Evolutionary conservation across 106 monocot species (phyloP).

Genomic region (Dioscorea alata): DNA sequence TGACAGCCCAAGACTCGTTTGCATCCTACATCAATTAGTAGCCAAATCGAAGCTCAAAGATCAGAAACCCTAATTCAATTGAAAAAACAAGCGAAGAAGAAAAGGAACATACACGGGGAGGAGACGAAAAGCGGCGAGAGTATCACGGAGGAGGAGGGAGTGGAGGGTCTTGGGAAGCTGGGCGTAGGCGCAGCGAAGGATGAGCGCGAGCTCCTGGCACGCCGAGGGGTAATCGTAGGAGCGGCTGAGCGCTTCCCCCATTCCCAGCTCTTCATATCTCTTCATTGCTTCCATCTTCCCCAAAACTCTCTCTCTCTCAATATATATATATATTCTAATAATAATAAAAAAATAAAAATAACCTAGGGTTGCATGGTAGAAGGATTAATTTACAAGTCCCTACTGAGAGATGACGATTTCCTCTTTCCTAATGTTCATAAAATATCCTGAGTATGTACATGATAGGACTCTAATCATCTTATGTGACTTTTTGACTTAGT

Average conservation of each 20-base stretch:
- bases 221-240: constrained; percentile 58
- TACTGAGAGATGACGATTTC: too few relatives aligned
- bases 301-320: not conserved
- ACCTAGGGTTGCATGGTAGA: too few relatives aligned
- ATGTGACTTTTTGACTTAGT: too few relatives aligned
- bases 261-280: constrained; percentile 47
- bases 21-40: constrained; percentile 22
- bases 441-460: too few relatives aligned
- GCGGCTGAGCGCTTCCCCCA: constrained; percentile 48
- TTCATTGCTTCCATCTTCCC: constrained; percentile 4
- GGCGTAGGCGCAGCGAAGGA: constrained; percentile 56
- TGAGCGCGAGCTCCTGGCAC: constrained; percentile 62
- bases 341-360: too few relatives aligned
- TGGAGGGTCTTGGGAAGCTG: constrained; percentile 68
- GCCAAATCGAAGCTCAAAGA: not conserved
- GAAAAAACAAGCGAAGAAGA: not conserved
- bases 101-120: constrained; percentile 50
- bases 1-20: constrained; percentile 31
- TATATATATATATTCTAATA: too few relatives aligned
- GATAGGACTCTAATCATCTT: too few relatives aligned
- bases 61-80: not conserved
- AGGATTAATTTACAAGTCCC: too few relatives aligned
- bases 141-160: constrained; percentile 53
- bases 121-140: constrained; percentile 68
- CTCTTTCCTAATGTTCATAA: too few relatives aligned